These are phyloP conservation scores for Bisporella sp. DNA, from an alignment of 2,329 filamentous ascomycete species.

Conservation along the genomic window DNA sequence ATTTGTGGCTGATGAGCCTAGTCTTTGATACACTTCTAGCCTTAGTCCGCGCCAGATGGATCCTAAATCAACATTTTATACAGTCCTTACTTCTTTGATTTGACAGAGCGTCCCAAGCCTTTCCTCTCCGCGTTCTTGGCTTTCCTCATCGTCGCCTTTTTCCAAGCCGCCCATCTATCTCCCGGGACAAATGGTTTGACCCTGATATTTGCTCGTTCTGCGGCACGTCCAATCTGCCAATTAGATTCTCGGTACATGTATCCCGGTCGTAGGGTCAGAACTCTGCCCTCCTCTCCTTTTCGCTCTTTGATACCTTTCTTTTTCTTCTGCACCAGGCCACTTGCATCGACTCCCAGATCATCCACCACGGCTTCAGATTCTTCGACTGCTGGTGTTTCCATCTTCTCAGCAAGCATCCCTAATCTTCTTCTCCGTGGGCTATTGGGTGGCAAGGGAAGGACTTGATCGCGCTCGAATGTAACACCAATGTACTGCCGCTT, in stretches of 20 bases:
- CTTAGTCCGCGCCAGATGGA: too few relatives aligned
- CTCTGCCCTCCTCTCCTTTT: constrained; percentile 28
- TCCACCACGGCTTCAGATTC: constrained; percentile 6
- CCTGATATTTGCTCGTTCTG: constrained; percentile 50
- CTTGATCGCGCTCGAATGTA: constrained; percentile 74
- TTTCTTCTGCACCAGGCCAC: constrained; percentile 5
- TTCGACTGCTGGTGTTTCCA: constrained; percentile 27
- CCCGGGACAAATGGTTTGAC: constrained; percentile 51
- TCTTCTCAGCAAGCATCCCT: constrained; percentile 56
- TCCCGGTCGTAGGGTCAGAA: constrained; percentile 41
- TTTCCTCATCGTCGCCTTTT: constrained; percentile 46
- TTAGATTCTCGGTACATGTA: constrained; percentile 61
- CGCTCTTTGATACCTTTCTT: constrained; percentile 14
- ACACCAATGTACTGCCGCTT: constrained; percentile 93
- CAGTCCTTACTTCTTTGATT: neutral
- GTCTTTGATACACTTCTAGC: too few relatives aligned
- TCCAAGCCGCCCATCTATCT: constrained; percentile 55
- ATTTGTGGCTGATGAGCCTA: too few relatives aligned
- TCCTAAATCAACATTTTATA: neutral
- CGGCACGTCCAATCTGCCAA: constrained; percentile 59
- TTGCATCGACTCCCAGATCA: constrained; percentile 8
- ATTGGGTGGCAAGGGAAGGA: constrained; percentile 68
- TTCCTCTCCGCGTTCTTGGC: constrained; percentile 45
- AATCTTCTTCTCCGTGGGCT: constrained; percentile 69
- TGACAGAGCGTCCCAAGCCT: constrained; percentile 33